These are phyloP conservation scores for Cladosporium sp. DNA, from an alignment of 2,329 filamentous ascomycete species.

Conservation along the genomic window DNA sequence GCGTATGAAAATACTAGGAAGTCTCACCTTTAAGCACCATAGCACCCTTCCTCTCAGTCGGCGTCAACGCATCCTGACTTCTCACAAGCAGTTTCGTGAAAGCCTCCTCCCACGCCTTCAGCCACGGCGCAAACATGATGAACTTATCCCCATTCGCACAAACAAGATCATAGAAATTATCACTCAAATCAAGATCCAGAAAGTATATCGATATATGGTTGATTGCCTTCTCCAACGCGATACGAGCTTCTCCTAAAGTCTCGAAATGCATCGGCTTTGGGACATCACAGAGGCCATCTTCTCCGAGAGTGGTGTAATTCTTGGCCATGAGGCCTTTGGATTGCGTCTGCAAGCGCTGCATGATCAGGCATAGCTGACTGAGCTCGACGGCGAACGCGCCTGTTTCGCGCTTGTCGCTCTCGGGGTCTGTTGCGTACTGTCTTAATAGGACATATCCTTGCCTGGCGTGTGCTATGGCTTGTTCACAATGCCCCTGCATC, in stretches of 20 bases:
- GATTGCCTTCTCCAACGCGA: slow-evolving; percentile 23
- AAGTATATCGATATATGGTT: slow-evolving; percentile 27
- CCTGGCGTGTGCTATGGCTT: slow-evolving; percentile 28
- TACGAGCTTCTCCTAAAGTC: slow-evolving; percentile 23
- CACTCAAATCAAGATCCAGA: slow-evolving; percentile 28
- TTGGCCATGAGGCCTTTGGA: slow-evolving; percentile 23
- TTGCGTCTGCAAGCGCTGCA: slow-evolving; percentile 27
- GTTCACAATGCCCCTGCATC: slow-evolving; percentile 29
- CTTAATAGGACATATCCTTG: slow-evolving; percentile 28
- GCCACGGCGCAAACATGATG: slow-evolving; percentile 24
- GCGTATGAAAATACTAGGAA: not conserved
- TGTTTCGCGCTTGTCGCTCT: slow-evolving; percentile 23
- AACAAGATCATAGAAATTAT: slow-evolving; percentile 28
- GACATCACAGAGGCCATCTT: not conserved
- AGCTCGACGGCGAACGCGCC: slow-evolving; percentile 27
- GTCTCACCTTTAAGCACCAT: slow-evolving; percentile 26
- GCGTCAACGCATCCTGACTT: slow-evolving; percentile 10
- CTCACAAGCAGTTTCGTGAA: slow-evolving; percentile 20
- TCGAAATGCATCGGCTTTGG: slow-evolving; percentile 21
- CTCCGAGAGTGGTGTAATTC: not conserved
- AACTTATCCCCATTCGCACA: slow-evolving; percentile 27
- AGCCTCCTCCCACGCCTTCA: slow-evolving; percentile 26
- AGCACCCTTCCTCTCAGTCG: slow-evolving; percentile 24
- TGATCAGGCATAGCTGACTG: slow-evolving; percentile 25
- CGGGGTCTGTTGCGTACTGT: slow-evolving; percentile 24